Base-by-base conservation (phyloP, 176 grass and related monocot species). In the Typha latifolia region DNA sequence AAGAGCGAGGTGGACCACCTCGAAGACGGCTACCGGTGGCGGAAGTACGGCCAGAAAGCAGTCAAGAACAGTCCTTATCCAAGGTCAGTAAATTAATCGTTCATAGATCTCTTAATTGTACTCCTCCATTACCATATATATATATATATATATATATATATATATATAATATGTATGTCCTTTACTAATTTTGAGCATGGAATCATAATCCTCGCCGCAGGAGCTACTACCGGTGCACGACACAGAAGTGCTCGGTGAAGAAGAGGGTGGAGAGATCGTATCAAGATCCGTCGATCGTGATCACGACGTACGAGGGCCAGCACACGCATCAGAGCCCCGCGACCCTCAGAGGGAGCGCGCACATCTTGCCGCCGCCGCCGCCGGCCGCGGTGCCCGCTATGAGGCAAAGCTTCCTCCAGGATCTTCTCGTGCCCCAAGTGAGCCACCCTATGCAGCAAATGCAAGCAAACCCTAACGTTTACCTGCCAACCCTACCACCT, bases 11-110 rank as follows among this genome's bases (percentile, higher is more conserved):
- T 99, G 34, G 94, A 99, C 72, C 89, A 99, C 79, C 83, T 99
- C 8, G 94, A 99, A 76, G 94, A 99, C 55, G 94, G 94, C 72
- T 99, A 90, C 32, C 76, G 94, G 69, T 99, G 94, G 94, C 85
- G 94, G 74, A 99, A 99, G 73, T 99, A 99, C 49, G 94, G 94
- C 31, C 94, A 99, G 86, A 99, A 99, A 70, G 94, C 94, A 24
- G 94, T 99, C 68, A 99, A 99, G 86, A 99, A 99, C 77, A 99
- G 94, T 76, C 88, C 93, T 12, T 86, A 86, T 70, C 93, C 93
- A n/a, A 96, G 93, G 93, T 96, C 51, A 32, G 47, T 72, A 3
- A 4, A 15, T 12, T 24, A 19, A 59, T n/a, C 16, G 7, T 55
- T 7, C 14, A 55, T 55, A 16, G 14, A 14, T 9, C 53, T 59